A percentile compares a stretch with the other conserved stretches of the same genome.
These are phyloP conservation scores for Beauveria asiatica DNA, from an alignment of 2,329 filamentous ascomycete genomes.

Conservation along the genomic window DNA sequence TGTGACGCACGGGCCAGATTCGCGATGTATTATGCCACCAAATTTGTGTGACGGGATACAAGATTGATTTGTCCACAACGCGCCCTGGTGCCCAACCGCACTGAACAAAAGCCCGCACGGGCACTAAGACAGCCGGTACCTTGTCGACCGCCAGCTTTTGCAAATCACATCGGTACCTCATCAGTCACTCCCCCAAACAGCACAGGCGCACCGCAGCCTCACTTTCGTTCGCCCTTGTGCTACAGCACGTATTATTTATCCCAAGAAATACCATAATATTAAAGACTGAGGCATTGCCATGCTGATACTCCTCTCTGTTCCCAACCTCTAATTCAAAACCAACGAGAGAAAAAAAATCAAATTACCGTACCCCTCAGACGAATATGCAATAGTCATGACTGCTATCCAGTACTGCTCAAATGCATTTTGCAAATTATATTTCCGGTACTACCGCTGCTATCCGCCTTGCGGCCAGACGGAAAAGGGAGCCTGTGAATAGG, in stretches of 20 bases:
- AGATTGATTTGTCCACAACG: background rate
- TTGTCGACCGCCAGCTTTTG: background rate
- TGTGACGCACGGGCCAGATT: background rate
- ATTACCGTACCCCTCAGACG: background rate
- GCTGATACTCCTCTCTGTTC: background rate
- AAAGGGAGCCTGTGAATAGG: background rate
- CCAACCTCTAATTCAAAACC: background rate
- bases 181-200: background rate
- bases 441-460: background rate
- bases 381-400: constrained; percentile 4
- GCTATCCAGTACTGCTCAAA: constrained; percentile 6
- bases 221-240: background rate
- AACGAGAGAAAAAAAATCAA: background rate
- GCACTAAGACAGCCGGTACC: background rate
- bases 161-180: background rate
- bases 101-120: background rate
- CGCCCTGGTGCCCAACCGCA: background rate
- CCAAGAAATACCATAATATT: background rate
- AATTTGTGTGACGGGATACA: constrained; percentile 1
- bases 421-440: constrained; percentile 9
- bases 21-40: background rate
- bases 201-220: too few relatives aligned
- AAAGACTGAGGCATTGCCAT: constrained; percentile 2
- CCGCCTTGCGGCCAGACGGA: background rate
- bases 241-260: background rate